Evolutionary conservation across 1,284 basidiomycete species (phyloP), one percentile per base, ranked within the genome.

Genomic region (Violaceomyces palustris): DNA sequence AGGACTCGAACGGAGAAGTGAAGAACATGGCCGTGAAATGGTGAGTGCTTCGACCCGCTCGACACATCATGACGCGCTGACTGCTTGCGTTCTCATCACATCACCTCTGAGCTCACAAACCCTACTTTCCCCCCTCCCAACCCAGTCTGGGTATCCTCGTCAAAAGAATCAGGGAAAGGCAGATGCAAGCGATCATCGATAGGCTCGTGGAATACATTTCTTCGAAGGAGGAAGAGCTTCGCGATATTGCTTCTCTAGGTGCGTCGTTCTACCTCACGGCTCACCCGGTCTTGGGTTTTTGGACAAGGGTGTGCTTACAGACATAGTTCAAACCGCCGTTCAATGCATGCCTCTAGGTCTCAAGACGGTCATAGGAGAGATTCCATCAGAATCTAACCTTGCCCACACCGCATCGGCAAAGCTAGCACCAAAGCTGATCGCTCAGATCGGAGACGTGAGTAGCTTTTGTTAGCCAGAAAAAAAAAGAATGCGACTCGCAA

Each of bases 1-100:
- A 88, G 67, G 94, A 98, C 76, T 84, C 84, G 75, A 96, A 94
- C 65, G 89, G 88, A 12, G 93, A 98, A 77, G 94, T 98, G 58
- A 97, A 97, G 79, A 96, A 96, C 73, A 86, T 91, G 70, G 89
- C 90, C 2, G 92, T 94, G 12, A 88, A 90, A 77, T 91, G 88
- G 92, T 88, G 63, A 46, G 80, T 47, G 6, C 7, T 8, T 3
- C 30, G 21, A 17, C 29, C 22, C 18, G 45, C 11, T 25, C 30
- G 7, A 31, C 17, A 19, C 9, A 26, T 10, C 17, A 35, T 24
- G 14, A 10, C 36, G 36, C 30, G 59, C 22, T 25, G 26, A 35
- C 28, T 22, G 10, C 10, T 14, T 23, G 27, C 18, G 19, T 3
- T 33, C 30, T 8, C 32, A n/a, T 34, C n/a, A 8, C 33, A 8